A percentile compares a stretch with the other conserved stretches of the same genome.
Conservation (phyloP, 169 alveolate genomes). For the Blepharisma undulans region DNA sequence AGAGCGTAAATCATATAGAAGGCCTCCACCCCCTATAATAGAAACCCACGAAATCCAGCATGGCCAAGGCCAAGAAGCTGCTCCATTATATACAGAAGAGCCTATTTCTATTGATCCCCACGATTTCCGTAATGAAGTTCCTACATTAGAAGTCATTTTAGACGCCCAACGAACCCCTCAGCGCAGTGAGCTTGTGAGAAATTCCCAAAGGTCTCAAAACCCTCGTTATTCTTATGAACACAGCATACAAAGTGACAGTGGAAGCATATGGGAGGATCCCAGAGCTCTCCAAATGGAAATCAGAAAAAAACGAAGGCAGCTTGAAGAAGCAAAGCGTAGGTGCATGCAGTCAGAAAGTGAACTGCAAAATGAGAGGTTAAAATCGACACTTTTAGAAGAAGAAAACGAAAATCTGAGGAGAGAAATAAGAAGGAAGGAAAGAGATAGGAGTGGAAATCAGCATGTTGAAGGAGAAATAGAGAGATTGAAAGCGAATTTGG, state of each 20-base stretch:
- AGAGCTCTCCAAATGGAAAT: slow-evolving; percentile 6
- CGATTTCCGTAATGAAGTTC: not conserved
- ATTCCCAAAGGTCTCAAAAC: not conserved
- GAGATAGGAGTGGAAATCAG: not conserved
- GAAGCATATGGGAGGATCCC: not conserved
- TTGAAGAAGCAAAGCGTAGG: slow-evolving; percentile 7
- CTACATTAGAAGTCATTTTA: not conserved
- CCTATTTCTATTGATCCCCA: not conserved
- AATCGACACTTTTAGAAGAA: not conserved
- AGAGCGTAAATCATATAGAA: not conserved
- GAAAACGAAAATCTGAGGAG: slow-evolving; percentile 19
- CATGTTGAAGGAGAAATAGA: slow-evolving; percentile 2
- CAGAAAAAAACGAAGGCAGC: not conserved
- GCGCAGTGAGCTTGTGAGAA: not conserved
- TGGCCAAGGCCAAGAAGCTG: not conserved
- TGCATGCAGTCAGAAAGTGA: slow-evolving; percentile 6
- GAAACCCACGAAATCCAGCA: not conserved
- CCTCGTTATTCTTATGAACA: not conserved
- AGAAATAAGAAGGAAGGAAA: slow-evolving; percentile 22
- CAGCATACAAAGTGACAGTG: slow-evolving; percentile 25
- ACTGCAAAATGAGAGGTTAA: slow-evolving; percentile 1
- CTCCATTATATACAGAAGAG: slow-evolving; percentile 22
- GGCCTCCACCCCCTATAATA: not conserved
- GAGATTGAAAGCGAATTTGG: not conserved
- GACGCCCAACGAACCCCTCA: slow-evolving; percentile 20